Base-by-base conservation (phyloP, 176 grass and related monocot species). In the Guadua angustifolia region DNA sequence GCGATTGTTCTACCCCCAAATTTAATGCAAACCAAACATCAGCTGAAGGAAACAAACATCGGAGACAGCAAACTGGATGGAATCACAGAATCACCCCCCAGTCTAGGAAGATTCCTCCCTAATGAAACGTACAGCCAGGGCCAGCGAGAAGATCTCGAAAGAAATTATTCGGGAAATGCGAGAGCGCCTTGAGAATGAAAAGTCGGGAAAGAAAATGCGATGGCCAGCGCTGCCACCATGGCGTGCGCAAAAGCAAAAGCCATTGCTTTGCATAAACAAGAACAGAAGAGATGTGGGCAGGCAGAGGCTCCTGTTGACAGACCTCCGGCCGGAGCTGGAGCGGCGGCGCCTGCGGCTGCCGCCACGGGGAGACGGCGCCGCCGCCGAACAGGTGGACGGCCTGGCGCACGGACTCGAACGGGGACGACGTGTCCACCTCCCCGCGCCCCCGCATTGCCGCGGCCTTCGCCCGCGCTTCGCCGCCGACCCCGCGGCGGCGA, bases 401-500 rank as follows among this genome's bases (percentile, higher is more conserved):
- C 87, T 90, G 88, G 44, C 90, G 92, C 70, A 98, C 95, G 38
- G 95, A 98, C 64, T 78, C 77, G 76, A 98, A 98, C 70, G 82
- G 91, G 22, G 91, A 92, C 15, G 95, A 92, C 29, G 89, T 90
- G 87, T 98, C 95, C 59, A 98, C 95, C 95, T 93, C 92, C 58
- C 90, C 91, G 51, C 78, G 84, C 18, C 85, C 86, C 42, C 58
- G 79, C 88, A 83, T 92, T 78, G 36, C 57, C 56, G 71, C 83
- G 35, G 64, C 24, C 50, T 25, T 40, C 43, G 53, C 69, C 63
- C 43, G 46, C 78, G 71, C 66, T 17, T 21, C 66, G 62, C 53
- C 74, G 60, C 0, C 29, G 18, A 49, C 25, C 15, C 50, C 3
- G 69, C 55, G 0, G 61, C 79, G 21, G 69, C 40, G 50, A 75